Evolutionary conservation across 169 alveolate genomes (phyloP).

Genomic region (Amoebophrya sp.): DNA sequence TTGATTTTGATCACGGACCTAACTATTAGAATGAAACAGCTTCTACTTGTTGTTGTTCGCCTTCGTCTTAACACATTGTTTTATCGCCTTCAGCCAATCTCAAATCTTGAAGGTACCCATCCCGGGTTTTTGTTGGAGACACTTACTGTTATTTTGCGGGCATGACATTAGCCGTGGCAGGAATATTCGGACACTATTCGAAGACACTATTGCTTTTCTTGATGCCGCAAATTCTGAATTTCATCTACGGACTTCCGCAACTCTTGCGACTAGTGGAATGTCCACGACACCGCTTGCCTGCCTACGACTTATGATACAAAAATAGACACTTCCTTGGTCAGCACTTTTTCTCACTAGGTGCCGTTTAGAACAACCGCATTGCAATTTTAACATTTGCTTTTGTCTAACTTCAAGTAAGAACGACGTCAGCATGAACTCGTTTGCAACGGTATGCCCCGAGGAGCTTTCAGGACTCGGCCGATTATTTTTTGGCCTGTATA

Average conservation of each 20-base stretch:
- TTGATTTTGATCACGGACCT: neutral
- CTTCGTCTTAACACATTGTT: neutral
- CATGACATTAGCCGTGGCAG: conserved; percentile 82
- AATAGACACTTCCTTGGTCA: neutral
- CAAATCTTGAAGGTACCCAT: conserved; percentile 75
- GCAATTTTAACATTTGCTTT: neutral
- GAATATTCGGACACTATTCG: conserved; percentile 83
- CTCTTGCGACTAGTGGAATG: conserved; percentile 72
- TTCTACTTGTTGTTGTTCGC: neutral
- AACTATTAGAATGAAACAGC: neutral
- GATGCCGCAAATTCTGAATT: conserved; percentile 81
- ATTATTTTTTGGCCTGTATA: neutral
- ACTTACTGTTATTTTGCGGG: conserved; percentile 87
- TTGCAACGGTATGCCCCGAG: neutral
- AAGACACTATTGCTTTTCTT: conserved; percentile 78
- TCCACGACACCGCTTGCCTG: conserved; percentile 86
- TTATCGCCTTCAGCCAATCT: conserved; percentile 34
- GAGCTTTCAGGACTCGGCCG: neutral
- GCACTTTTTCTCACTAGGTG: neutral
- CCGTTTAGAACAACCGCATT: neutral
- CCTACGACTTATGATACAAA: neutral
- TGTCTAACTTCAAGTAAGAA: neutral
- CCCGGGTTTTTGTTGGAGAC: conserved; percentile 86
- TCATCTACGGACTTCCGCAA: conserved; percentile 75
- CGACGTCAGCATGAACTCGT: neutral